Evolutionary conservation across 345 rosid genomes (phyloP).

Genomic region (Hypericum perforatum): DNA sequence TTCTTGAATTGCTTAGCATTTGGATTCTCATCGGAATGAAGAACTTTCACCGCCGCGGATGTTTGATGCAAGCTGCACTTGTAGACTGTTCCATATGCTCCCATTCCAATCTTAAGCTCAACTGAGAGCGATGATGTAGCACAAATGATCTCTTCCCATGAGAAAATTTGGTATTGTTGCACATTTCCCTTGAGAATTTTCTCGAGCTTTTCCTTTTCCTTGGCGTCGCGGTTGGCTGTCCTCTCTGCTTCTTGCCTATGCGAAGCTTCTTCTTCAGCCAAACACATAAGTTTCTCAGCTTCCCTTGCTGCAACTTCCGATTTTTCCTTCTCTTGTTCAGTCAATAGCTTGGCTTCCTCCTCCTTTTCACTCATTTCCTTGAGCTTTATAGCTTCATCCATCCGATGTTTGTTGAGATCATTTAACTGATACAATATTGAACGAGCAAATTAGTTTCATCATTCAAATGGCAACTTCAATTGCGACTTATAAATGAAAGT

Average conservation of each 20-base stretch:
- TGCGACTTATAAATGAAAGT: not conserved
- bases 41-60: slow-evolving; percentile 72
- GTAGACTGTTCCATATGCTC: slow-evolving; percentile 81
- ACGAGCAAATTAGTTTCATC: slow-evolving; percentile 3
- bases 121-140: slow-evolving; percentile 80
- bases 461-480: not conserved
- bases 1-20: slow-evolving; percentile 58
- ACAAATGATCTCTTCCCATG: slow-evolving; percentile 74
- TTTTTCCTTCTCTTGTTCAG: slow-evolving; percentile 48
- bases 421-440: slow-evolving; percentile 30
- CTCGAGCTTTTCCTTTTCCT: slow-evolving; percentile 65
- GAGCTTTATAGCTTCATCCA: slow-evolving; percentile 50
- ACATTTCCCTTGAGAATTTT: slow-evolving; percentile 40
- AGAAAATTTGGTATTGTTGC: slow-evolving; percentile 42
- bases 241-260: slow-evolving; percentile 50
- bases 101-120: slow-evolving; percentile 55
- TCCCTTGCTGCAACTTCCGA: slow-evolving; percentile 46
- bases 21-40: slow-evolving; percentile 48
- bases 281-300: slow-evolving; percentile 31
- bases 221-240: slow-evolving; percentile 40
- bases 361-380: slow-evolving; percentile 41
- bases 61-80: slow-evolving; percentile 63
- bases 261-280: slow-evolving; percentile 46
- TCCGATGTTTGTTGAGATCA: slow-evolving; percentile 32
- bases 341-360: slow-evolving; percentile 43